Evolutionary conservation across 2,329 filamentous ascomycete genomes (phyloP), one percentile per base, ranked within the genome.

Genomic region (Pyricularia sp.): DNA sequence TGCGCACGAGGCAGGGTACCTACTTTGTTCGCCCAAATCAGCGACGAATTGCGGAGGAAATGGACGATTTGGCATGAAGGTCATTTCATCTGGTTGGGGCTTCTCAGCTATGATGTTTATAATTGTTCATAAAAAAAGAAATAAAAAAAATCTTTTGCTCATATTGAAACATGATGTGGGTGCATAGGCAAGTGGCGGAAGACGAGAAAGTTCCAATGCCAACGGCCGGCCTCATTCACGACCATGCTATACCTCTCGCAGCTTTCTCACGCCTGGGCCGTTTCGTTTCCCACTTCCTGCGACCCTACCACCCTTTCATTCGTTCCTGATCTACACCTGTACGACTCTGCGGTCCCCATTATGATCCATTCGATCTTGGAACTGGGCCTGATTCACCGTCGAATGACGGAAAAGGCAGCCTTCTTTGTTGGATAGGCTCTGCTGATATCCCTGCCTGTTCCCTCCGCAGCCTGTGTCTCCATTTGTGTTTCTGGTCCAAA

Each of bases 231-330:
- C 42, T 50, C 42, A 9, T 50, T 50, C 42, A 50, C 42, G 42
- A 50, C 42, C 42, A 50, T 50, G 42, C 42, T 50, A 50, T 50
- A n/a, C 42, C 25, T 26, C 58, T 61, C 58, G n/a, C 58, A 12
- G 33, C 10, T 26, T n/a, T 25, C 58, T 61, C 25, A 61, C 58
- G 20, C n/a, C 25, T 23, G 58, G 58, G 33, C 33, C 11, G 33
- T 36, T 36, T n/a, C 58, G 58, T 61, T 61, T 61, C 58, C 58
- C 58, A 61, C 58, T 61, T 61, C n/a, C 58, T 61, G 58, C 58
- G 58, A 61, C 58, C 58, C 58, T 61, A 10, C 12, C 58, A 61
- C 26, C 58, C 58, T 25, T 61, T 61, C 58, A 50, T 50, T 50
- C 42, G 42, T 61, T 61, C 23, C 58, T 61, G n/a, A 26, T 61